Percentiles rank a stretch among this genome's conserved stretches.
Conservation (phyloP, 1,139 yeast species). For the Yamadazyma trypodendri region DNA sequence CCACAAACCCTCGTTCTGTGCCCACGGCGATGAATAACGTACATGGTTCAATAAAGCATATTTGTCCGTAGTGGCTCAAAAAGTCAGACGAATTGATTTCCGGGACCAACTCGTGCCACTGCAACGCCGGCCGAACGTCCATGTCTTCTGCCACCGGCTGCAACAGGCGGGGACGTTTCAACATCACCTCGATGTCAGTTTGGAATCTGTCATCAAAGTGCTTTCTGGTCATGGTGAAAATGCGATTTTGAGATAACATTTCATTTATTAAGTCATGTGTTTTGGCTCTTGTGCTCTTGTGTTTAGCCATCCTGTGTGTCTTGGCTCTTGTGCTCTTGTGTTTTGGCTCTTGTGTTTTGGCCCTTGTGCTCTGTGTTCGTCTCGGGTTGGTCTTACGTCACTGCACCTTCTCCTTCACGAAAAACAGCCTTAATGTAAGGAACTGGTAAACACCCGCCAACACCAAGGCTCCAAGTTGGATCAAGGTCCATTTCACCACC, state of each 20-base stretch:
- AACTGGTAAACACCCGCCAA: conserved; percentile 69
- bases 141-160: neutral
- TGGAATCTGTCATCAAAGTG: conserved; percentile 41
- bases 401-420: conserved; percentile 7
- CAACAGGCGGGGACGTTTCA: conserved; percentile 12
- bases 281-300: too few relatives aligned
- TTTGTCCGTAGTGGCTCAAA: conserved; percentile 43
- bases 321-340: too few relatives aligned
- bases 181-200: conserved; percentile 26
- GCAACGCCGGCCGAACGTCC: conserved; percentile 3
- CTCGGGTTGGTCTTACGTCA: too few relatives aligned
- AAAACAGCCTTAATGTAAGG: conserved; percentile 25
- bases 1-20: conserved; percentile 56
- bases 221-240: conserved; percentile 9
- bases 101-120: conserved; percentile 11
- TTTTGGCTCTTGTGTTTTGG: too few relatives aligned
- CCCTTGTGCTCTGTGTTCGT: too few relatives aligned
- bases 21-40: conserved; percentile 57
- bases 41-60: conserved; percentile 47
- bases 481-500: conserved; percentile 63
- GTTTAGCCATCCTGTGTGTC: too few relatives aligned
- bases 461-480: conserved; percentile 57
- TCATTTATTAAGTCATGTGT: too few relatives aligned
- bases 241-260: conserved; percentile 1
- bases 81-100: conserved; percentile 30